Conservation (phyloP, 2,329 filamentous ascomycete genomes). For the Microdochium bolleyi region DNA sequence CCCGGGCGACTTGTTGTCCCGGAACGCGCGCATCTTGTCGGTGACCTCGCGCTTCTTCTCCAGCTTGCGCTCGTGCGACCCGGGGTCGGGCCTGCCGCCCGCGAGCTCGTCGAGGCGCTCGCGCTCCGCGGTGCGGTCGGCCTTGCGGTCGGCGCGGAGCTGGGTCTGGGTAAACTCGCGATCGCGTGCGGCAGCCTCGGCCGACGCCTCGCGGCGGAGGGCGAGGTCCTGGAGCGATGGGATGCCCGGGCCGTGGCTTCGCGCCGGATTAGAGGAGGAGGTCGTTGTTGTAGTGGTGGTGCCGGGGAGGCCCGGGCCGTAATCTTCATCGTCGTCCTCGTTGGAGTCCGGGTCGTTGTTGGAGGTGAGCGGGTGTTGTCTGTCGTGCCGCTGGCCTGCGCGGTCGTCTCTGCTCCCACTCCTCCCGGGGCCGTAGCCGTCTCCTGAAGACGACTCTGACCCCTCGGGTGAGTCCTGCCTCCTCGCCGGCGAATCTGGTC, state of each 20-base stretch:
- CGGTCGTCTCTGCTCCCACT: background rate
- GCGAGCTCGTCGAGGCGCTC: constrained; percentile 72
- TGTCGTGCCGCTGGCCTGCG: background rate
- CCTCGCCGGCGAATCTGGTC: too few species aligned
- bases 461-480: background rate
- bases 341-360: constrained; percentile 25
- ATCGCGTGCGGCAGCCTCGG: constrained; percentile 36
- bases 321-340: constrained; percentile 52
- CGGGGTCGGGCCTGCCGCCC: constrained; percentile 68
- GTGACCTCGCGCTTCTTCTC: constrained; percentile 76
- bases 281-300: constrained; percentile 35
- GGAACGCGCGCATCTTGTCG: constrained; percentile 66
- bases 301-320: constrained; percentile 34
- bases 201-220: constrained; percentile 40
- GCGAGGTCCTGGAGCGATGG: constrained; percentile 70
- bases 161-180: constrained; percentile 24
- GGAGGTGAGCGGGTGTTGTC: constrained; percentile 1
- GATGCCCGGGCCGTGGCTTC: constrained; percentile 47
- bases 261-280: constrained; percentile 22
- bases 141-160: constrained; percentile 52
- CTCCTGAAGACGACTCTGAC: background rate
- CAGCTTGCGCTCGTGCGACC: constrained; percentile 72
- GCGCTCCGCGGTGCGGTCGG: constrained; percentile 59
- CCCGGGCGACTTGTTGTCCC: constrained; percentile 54
- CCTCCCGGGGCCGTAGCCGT: too few species aligned